These are phyloP conservation scores for Linderina pennispora DNA, from an alignment of 192 early-diverging fungal species.

Conservation along the genomic window DNA sequence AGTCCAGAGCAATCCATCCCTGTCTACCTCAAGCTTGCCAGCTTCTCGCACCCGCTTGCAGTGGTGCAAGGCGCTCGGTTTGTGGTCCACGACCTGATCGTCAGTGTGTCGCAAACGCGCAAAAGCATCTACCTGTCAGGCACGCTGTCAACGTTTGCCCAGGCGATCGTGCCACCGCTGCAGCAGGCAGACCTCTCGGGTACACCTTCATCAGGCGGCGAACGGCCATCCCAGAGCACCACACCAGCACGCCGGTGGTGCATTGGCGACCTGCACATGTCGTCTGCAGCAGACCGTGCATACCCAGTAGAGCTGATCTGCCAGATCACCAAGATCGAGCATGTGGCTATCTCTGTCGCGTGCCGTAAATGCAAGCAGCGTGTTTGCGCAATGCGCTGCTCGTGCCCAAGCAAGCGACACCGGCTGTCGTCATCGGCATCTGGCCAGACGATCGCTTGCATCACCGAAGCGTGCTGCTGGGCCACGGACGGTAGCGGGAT, in stretches of 20 bases:
- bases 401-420: constrained; percentile 14
- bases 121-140: constrained; percentile 17
- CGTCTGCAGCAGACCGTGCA: neutral
- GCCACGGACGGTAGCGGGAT: constrained; percentile 35
- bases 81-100: constrained; percentile 7
- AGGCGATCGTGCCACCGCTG: neutral
- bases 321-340: neutral
- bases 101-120: constrained; percentile 5
- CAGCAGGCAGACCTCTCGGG: neutral
- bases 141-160: constrained; percentile 5
- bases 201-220: neutral
- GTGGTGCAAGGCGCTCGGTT: constrained; percentile 23
- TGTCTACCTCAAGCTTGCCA: constrained; percentile 22
- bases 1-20: constrained; percentile 5
- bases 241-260: too few species aligned
- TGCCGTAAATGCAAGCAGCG: constrained; percentile 17
- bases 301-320: neutral
- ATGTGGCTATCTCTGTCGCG: neutral
- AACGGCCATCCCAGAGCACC: too few species aligned
- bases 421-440: too few species aligned
- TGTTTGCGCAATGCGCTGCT: constrained; percentile 16
- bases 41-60: constrained; percentile 19
- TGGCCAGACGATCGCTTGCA: too few species aligned
- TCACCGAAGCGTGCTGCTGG: too few species aligned
- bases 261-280: neutral